Base-by-base conservation (phyloP, 208 protist species). In the Trichomonas vaginalis region DNA sequence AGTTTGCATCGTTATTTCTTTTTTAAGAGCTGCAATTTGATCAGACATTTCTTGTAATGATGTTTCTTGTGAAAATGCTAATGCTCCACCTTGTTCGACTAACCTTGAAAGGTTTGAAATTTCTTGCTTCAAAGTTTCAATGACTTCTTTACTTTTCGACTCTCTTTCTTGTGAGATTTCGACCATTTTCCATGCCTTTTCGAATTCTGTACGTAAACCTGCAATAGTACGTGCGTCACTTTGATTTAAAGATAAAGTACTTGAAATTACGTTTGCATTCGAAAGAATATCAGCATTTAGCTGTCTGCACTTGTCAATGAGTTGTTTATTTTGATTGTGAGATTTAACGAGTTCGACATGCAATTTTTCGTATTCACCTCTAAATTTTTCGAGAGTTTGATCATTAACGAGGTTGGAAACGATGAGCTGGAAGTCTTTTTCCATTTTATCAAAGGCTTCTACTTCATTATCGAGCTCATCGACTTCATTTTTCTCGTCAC, bases 131-230 rank as follows among this genome's bases (percentile, higher is more conserved):
- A 99, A 97, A 49, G 97, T 95, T 62, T 98, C 97, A 96, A 99
- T 98, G 32, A 98, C 98, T 96, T 99, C 98, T 86, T 98, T 98
- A 40, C 98, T 98, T 95, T 98, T 97, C 96, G 97, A 97, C 97
- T 99, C 99, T 96, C 98, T 98, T 95, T 99, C 98, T 96, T 99
- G 98, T n/a, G 98, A 98, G n/a, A 98, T 97, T 96, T 99, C 98
- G 0, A 99, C 98, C 97, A 99, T 98, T 95, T 98, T 98, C 98
- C 98, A 99, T 17, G 98, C 98, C 96, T 99, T 97, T 70, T 97
- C 96, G 70, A 97, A 96, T 90, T 97, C 96, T 27, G 47, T 37
- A 40, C 98, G 98, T 46, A 99, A 97, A 14, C 96, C 96, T 0
- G 97, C 96, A 88, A 99, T 99, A 3, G 98, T 98, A 79, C 98